These are phyloP conservation scores for Phytophthora sansomeana DNA, from an alignment of 352 stramenopile species.

Conservation along the genomic window DNA sequence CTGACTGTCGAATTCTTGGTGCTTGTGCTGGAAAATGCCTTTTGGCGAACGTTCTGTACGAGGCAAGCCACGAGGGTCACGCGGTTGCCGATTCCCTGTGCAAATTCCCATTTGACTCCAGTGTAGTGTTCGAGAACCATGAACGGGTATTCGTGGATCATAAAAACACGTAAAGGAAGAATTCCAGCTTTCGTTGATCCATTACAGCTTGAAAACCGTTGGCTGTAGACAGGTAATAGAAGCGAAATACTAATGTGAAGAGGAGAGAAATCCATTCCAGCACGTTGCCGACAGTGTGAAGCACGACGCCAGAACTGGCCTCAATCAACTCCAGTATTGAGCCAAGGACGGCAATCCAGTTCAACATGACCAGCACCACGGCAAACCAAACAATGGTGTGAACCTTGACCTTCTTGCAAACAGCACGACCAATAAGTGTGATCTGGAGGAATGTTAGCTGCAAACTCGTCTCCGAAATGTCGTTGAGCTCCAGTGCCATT, in stretches of 20 bases:
- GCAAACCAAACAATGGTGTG: slow-evolving; percentile 20
- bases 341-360: slow-evolving; percentile 6
- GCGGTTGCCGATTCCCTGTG: slow-evolving; percentile 24
- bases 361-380: slow-evolving; percentile 20
- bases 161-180: slow-evolving; percentile 22
- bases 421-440: slow-evolving; percentile 32
- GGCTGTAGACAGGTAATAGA: slow-evolving; percentile 29
- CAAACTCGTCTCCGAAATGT: slow-evolving; percentile 41
- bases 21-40: slow-evolving; percentile 8
- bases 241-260: slow-evolving; percentile 29
- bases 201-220: slow-evolving; percentile 11
- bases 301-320: background rate
- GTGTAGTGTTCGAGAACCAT: slow-evolving; percentile 17
- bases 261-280: slow-evolving; percentile 23
- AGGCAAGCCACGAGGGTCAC: slow-evolving; percentile 23
- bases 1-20: background rate
- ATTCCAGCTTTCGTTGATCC: slow-evolving; percentile 17
- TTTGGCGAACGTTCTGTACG: slow-evolving; percentile 23
- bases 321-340: slow-evolving; percentile 3
- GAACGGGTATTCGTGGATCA: slow-evolving; percentile 28
- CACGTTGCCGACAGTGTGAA: slow-evolving; percentile 16
- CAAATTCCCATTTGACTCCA: slow-evolving; percentile 22
- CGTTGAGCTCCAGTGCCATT: slow-evolving; percentile 28
- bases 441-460: slow-evolving; percentile 46
- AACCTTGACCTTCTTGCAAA: slow-evolving; percentile 31